A percentile compares a stretch with the other conserved stretches of the same genome.
Evolutionary conservation across 371 early-diverging fungal genomes (phyloP).

Genomic region (Syncephalis fuscata): DNA sequence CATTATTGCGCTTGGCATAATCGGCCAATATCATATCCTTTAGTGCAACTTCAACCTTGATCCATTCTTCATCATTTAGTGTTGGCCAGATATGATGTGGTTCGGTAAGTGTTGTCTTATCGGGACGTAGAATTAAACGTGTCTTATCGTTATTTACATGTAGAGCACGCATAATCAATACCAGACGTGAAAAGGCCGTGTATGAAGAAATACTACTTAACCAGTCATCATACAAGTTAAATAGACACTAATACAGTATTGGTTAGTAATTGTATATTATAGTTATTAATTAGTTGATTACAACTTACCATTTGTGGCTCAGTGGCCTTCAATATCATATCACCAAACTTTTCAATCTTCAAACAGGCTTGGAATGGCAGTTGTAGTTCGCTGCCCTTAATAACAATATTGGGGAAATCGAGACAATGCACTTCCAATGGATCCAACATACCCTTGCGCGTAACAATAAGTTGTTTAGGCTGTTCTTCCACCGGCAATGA

Average conservation of each 20-base stretch:
- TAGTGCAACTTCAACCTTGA: conserved; percentile 85
- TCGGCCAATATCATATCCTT: conserved; percentile 97
- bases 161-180: conserved; percentile 89
- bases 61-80: conserved; percentile 94
- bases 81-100: conserved; percentile 97
- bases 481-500: conserved; percentile 97
- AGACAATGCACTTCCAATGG: conserved; percentile 89
- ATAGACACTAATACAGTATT: conserved; percentile 21
- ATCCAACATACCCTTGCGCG: conserved; percentile 98
- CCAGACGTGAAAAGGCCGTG: conserved; percentile 95
- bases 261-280: conserved; percentile 4
- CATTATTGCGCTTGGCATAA: conserved; percentile 97
- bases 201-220: conserved; percentile 82
- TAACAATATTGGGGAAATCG: conserved; percentile 97
- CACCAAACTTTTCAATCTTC: conserved; percentile 97
- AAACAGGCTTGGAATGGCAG: conserved; percentile 94
- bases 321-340: conserved; percentile 90
- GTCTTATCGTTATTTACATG: conserved; percentile 94
- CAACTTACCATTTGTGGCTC: conserved; percentile 83
- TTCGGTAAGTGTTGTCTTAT: conserved; percentile 83
- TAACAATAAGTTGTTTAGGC: conserved; percentile 96
- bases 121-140: conserved; percentile 87
- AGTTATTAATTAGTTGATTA: neutral
- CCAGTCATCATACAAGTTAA: conserved; percentile 94
- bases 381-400: conserved; percentile 93